Percentiles rank a stretch among this genome's conserved stretches.
Evolutionary conservation across 2,329 filamentous ascomycete genomes (phyloP).

Genomic region (Monilinia polystroma): DNA sequence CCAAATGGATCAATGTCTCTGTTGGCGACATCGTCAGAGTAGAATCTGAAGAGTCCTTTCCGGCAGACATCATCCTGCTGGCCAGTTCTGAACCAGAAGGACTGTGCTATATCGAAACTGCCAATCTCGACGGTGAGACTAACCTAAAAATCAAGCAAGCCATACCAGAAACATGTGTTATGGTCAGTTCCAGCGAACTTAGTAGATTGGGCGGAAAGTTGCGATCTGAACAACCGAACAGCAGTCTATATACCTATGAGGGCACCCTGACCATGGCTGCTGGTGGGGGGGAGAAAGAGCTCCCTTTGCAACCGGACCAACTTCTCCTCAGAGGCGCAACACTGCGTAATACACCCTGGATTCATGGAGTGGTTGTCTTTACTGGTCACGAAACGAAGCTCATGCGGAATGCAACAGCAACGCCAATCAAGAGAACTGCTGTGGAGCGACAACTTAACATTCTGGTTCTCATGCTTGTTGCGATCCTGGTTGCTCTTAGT

Average conservation of each 20-base stretch:
- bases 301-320: constrained; percentile 88
- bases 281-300: constrained; percentile 88
- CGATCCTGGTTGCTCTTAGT: constrained; percentile 79
- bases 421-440: constrained; percentile 95
- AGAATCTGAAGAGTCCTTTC: constrained; percentile 92
- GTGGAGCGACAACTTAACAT: constrained; percentile 93
- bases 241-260: constrained; percentile 97
- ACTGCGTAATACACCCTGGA: constrained; percentile 93
- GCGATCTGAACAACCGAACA: constrained; percentile 95
- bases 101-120: constrained; percentile 97
- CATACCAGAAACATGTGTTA: constrained; percentile 82
- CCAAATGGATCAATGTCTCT: constrained; percentile 89
- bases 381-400: constrained; percentile 98
- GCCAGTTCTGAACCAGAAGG: constrained; percentile 97
- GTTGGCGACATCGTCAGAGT: constrained; percentile 93
- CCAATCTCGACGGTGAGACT: constrained; percentile 95
- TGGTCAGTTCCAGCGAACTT: constrained; percentile 84
- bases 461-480: constrained; percentile 86
- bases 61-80: constrained; percentile 86
- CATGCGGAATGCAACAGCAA: constrained; percentile 96
- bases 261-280: constrained; percentile 89
- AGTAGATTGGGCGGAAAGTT: constrained; percentile 82
- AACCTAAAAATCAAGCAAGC: constrained; percentile 99
- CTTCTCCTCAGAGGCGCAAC: constrained; percentile 90
- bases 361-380: constrained; percentile 94